Conservation (phyloP, 176 grass and related monocot species). For the Avena atlantica region DNA sequence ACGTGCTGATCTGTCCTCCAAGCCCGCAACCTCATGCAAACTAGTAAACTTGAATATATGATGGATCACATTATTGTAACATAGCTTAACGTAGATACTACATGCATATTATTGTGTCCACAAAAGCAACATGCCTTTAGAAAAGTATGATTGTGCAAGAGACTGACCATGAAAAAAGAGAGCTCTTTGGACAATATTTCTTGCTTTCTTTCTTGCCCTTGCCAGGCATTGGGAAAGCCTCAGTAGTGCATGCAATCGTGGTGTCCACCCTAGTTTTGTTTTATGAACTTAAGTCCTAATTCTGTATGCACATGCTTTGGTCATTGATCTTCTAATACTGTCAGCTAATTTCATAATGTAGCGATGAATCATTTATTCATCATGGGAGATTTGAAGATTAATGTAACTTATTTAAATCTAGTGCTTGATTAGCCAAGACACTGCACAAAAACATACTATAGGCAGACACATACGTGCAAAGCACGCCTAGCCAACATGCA, state of each 20-base stretch:
- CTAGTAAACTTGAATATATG: conserved; percentile 30
- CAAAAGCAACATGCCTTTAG: conserved; percentile 52
- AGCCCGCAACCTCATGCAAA: conserved; percentile 33
- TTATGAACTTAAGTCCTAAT: not conserved
- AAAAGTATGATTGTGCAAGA: conserved; percentile 51
- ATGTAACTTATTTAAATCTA: not conserved
- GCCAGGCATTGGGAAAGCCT: conserved; percentile 11
- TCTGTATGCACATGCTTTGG: not conserved
- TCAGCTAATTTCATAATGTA: not conserved
- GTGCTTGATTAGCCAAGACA: conserved; percentile 17
- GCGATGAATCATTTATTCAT: not conserved
- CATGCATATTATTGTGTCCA: conserved; percentile 28
- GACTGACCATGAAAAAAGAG: conserved; percentile 11
- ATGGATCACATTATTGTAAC: conserved; percentile 32
- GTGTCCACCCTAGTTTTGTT: not conserved
- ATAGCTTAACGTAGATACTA: not conserved
- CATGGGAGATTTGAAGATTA: not conserved
- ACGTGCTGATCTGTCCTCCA: conserved; percentile 48
- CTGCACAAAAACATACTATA: not conserved
- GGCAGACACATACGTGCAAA: not conserved
- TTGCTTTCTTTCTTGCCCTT: conserved; percentile 1
- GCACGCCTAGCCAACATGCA: not conserved
- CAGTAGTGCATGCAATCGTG: conserved; percentile 27
- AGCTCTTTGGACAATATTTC: not conserved
- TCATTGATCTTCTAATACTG: not conserved